phyloP scores from a whole-genome alignment of 1,284 basidiomycete genomes.

The Xanthoconium separans region DNA sequence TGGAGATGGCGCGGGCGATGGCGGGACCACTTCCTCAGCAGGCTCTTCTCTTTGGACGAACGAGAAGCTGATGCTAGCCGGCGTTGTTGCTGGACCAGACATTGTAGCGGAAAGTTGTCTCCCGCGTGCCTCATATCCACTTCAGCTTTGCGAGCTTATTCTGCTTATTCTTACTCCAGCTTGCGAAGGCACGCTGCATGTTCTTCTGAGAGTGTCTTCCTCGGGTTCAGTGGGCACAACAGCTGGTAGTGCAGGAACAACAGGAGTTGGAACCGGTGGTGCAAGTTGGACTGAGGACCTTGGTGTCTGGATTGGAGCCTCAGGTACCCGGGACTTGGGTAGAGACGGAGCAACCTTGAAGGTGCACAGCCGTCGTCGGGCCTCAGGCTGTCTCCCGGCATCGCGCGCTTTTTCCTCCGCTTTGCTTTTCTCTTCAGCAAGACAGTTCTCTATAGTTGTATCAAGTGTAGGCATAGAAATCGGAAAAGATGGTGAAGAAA shows the following conservation, averaged over 20 bases:
- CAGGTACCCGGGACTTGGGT: conserved; percentile 35
- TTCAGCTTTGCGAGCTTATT: conserved; percentile 56
- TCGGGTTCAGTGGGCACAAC: conserved; percentile 38
- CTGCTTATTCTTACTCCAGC: conserved; percentile 65
- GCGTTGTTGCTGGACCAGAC: conserved; percentile 18
- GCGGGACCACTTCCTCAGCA: conserved; percentile 15
- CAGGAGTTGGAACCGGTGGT: conserved; percentile 33
- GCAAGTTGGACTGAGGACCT: conserved; percentile 11
- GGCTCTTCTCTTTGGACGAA: conserved; percentile 32
- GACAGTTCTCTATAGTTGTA: conserved; percentile 75
- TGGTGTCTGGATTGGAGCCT: conserved; percentile 44
- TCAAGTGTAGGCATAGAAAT: conserved; percentile 57
- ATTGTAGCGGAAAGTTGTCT: conserved; percentile 44
- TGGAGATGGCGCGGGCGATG: conserved; percentile 36
- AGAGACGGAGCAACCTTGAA: conserved; percentile 34
- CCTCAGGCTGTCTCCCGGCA: conserved; percentile 77
- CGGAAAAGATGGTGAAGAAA: conserved; percentile 46
- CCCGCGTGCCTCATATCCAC: conserved; percentile 53
- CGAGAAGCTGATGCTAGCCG: conserved; percentile 11
- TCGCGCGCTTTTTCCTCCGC: conserved; percentile 77
- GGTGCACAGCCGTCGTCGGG: conserved; percentile 44
- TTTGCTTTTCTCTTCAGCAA: conserved; percentile 82
- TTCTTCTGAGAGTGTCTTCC: conserved; percentile 58
- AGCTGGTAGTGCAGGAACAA: conserved; percentile 33
- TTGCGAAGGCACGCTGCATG: conserved; percentile 62